Evolutionary conservation across 164 flowering plant species (phyloP).

Genomic region (Kingdonia uniflora): DNA sequence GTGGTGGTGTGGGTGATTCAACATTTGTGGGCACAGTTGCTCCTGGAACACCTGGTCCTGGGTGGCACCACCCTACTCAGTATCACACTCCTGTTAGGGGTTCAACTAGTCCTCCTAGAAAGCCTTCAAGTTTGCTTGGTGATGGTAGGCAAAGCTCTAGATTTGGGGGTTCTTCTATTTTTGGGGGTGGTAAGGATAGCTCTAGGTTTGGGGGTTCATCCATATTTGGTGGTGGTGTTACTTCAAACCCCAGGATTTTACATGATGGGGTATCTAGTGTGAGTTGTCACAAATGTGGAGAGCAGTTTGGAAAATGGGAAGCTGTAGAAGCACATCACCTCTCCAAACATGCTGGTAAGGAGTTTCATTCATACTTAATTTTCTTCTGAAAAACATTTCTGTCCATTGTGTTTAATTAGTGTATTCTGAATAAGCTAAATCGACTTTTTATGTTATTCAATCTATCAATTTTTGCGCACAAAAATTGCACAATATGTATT

Average conservation of each 20-base stretch:
- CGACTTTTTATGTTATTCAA: too few species aligned
- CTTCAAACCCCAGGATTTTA: constrained; percentile 27
- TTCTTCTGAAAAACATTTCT: background rate
- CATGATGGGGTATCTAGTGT: constrained; percentile 28
- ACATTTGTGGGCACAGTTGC: constrained; percentile 70
- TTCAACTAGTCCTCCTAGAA: constrained; percentile 35
- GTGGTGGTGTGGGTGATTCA: constrained; percentile 21
- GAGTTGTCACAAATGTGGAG: constrained; percentile 83
- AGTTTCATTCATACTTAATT: background rate
- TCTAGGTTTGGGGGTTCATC: constrained; percentile 22
- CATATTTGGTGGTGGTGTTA: constrained; percentile 9
- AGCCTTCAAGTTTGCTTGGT: constrained; percentile 20
- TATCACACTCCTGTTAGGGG: constrained; percentile 38
- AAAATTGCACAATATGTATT: too few species aligned
- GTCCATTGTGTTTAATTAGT: constrained; percentile 1
- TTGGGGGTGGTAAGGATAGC: constrained; percentile 23
- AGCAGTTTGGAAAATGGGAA: constrained; percentile 75
- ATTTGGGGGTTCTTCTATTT: constrained; percentile 20
- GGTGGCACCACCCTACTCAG: constrained; percentile 56
- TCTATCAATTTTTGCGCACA: too few species aligned
- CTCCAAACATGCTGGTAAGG: constrained; percentile 89
- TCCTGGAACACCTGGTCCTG: constrained; percentile 97
- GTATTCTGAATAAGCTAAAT: too few species aligned
- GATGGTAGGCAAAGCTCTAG: constrained; percentile 25
- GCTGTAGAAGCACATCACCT: constrained; percentile 89